Conservation (phyloP, 805 yeast genomes). For the Cyberlindnera nakhonratchasimensis region DNA sequence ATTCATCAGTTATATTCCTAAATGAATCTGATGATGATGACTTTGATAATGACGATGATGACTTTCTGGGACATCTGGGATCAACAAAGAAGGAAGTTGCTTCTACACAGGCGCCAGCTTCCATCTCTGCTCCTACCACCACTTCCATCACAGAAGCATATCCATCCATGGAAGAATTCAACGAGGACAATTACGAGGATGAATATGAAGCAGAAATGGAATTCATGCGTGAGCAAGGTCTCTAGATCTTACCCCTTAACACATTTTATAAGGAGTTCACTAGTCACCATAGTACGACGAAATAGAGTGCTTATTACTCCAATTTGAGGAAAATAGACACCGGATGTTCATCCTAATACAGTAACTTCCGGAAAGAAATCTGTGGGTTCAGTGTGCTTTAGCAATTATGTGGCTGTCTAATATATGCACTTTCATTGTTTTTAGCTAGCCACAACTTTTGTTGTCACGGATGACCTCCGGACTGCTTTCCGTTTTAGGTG, state of each 20-base stretch:
- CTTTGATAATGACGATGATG: conserved; percentile 8
- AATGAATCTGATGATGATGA: conserved; percentile 10
- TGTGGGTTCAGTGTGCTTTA: no score
- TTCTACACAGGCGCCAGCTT: neutral
- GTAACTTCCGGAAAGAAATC: neutral
- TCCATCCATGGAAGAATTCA: conserved; percentile 16
- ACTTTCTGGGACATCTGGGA: conserved; percentile 3
- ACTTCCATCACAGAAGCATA: neutral
- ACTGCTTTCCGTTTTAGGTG: neutral
- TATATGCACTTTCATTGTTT: neutral
- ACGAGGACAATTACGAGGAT: conserved; percentile 9
- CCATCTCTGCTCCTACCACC: neutral
- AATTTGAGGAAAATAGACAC: neutral
- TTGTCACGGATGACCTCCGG: neutral
- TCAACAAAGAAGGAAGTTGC: neutral
- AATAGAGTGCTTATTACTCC: neutral
- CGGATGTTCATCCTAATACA: neutral
- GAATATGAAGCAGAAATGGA: conserved; percentile 26
- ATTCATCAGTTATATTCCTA: neutral
- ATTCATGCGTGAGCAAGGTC: conserved; percentile 20
- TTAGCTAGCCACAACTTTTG: neutral
- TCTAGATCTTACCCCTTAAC: neutral
- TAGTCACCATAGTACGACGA: no score
- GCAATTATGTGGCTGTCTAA: neutral
- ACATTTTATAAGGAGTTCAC: no score